Conservation (phyloP, 192 early-diverging fungal genomes). For the Backusella parvicylindrica region DNA sequence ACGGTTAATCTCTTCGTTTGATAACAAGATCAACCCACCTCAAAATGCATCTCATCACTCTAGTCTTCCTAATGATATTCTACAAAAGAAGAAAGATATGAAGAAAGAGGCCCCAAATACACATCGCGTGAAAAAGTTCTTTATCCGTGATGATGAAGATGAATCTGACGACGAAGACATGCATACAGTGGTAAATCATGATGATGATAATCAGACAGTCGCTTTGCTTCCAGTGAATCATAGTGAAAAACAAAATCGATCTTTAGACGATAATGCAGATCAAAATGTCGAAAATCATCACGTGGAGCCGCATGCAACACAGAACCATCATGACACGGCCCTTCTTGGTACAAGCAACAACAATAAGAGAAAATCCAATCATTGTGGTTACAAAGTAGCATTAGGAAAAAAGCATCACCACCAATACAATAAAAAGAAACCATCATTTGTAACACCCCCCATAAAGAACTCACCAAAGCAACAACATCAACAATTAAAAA, state of each 20-base stretch:
- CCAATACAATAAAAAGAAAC: background rate
- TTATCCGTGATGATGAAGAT: background rate
- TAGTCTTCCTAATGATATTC: background rate
- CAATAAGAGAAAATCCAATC: too few species aligned
- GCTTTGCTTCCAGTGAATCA: background rate
- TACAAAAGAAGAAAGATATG: background rate
- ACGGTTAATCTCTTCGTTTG: background rate
- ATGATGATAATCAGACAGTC: background rate
- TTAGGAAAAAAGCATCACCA: too few species aligned
- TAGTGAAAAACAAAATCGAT: background rate
- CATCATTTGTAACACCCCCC: too few species aligned
- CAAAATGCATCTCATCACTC: background rate
- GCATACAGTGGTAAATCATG: background rate
- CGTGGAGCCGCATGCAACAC: too few species aligned
- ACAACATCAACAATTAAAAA: background rate
- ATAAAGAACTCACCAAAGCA: too few species aligned
- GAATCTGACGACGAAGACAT: background rate
- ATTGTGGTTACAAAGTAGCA: too few species aligned
- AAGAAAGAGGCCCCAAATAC: background rate
- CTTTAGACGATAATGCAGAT: too few species aligned
- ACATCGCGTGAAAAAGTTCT: background rate
- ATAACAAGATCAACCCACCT: background rate
- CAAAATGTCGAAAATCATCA: too few species aligned
- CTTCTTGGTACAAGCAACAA: too few species aligned
- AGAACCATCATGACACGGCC: too few species aligned